Conservation (phyloP, 2,329 filamentous ascomycete species). For the Daldinia sp. region DNA sequence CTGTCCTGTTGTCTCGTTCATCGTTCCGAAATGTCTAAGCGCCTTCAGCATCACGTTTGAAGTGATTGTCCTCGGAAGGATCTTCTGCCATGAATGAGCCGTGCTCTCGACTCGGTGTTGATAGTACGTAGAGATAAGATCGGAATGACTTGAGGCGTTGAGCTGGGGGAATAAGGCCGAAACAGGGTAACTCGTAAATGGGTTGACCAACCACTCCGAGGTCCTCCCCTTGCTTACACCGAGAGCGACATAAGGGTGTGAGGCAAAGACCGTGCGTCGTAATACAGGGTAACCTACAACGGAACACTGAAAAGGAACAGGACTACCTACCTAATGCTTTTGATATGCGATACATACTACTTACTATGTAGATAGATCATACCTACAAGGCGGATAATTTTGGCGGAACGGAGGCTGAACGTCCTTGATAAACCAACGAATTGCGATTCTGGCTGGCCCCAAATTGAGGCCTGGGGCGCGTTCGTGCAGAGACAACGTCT, state of each 20-base stretch:
- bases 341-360: slow-evolving; percentile 1
- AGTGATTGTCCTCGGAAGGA: slow-evolving; percentile 28
- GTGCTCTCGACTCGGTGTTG: slow-evolving; percentile 8
- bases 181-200: slow-evolving; percentile 37
- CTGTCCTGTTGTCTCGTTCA: slow-evolving; percentile 9
- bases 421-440: slow-evolving; percentile 30
- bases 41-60: slow-evolving; percentile 25
- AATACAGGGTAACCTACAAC: slow-evolving; percentile 25
- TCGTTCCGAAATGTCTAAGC: slow-evolving; percentile 11
- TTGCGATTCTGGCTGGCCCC: slow-evolving; percentile 23
- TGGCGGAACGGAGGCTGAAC: slow-evolving; percentile 39
- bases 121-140: slow-evolving; percentile 28
- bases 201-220: slow-evolving; percentile 39
- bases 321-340: slow-evolving; percentile 10
- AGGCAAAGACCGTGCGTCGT: slow-evolving; percentile 36
- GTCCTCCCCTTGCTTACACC: slow-evolving; percentile 33
- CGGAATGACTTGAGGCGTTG: slow-evolving; percentile 37
- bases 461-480: slow-evolving; percentile 15
- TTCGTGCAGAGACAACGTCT: slow-evolving; percentile 17
- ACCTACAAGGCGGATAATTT: slow-evolving; percentile 13
- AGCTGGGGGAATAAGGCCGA: slow-evolving; percentile 47
- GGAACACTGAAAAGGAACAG: slow-evolving; percentile 23
- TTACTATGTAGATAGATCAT: slow-evolving; percentile 13
- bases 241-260: slow-evolving; percentile 30
- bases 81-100: slow-evolving; percentile 16